Evolutionary conservation across 345 rosid species (phyloP), one percentile per base, ranked within the genome.

Genomic region (Bruguiera gymnorhiza): DNA sequence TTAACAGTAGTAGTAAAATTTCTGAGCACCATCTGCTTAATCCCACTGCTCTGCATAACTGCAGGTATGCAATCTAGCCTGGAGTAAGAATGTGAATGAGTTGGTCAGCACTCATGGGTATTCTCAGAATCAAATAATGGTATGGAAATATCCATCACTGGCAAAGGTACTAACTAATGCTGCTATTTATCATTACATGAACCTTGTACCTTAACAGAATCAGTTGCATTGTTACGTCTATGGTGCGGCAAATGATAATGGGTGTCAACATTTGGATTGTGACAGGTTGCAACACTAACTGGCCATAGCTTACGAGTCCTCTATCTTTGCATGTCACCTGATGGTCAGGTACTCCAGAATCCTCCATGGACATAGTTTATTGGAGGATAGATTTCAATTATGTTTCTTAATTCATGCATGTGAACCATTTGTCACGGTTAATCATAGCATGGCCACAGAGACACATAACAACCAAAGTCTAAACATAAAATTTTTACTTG

Each of bases 51-150:
- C 19, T 16, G 10, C 29, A 16, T 23, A 43, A 24, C 31, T 70
- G 71, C 75, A 88, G 87, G 99, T 95, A 16, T 95, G 99, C 82
- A 95, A 95, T 83, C 91, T 95, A 37, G 86, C 87, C 5, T 95
- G 99, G 97, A 95, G 99, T 79, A 95, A 90, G 86, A 95, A 92
- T 71, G 98, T 95, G 70, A 92, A 95, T 71, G 99, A 95, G 84
- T 54, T 90, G 43, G 99, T 95, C 34, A 92, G 99, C 80, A 95
- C 97, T 63, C 99, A 95, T 57, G 99, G 98, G 15, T 92, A 92
- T 73, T 95, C 99, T 32, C 99, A 95, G 69, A 95, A 92, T 81
- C 99, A 92, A 73, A 92, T 95, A 74, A 95, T 88, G 97, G 86
- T 95, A 70, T 92, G 99, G 99, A 95, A 92, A 75, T 89, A 95